Conservation (phyloP, 2,329 filamentous ascomycete species). For the Ophiocordyceps polyrhachis-furcata region DNA sequence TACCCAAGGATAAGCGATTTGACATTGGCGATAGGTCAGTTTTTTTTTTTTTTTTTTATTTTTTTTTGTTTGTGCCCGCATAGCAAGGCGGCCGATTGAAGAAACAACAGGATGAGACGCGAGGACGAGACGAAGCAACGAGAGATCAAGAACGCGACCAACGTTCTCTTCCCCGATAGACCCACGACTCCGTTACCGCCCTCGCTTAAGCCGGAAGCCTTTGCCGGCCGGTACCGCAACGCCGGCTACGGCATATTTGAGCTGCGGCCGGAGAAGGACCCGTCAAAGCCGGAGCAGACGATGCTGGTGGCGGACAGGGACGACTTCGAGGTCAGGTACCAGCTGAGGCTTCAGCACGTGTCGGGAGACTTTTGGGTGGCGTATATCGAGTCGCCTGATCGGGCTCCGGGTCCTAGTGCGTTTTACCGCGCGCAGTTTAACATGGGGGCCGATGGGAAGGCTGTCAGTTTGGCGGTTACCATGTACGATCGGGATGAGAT, state of each 20-base stretch:
- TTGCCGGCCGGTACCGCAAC: conserved; percentile 23
- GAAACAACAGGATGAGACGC: neutral
- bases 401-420: neutral
- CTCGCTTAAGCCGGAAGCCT: conserved; percentile 14
- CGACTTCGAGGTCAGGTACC: conserved; percentile 7
- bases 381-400: neutral
- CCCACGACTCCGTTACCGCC: conserved; percentile 16
- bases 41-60: no score
- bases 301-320: conserved; percentile 8
- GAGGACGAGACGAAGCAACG: conserved; percentile 4
- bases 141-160: conserved; percentile 10
- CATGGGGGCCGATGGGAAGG: neutral
- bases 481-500: conserved; percentile 1
- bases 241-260: conserved; percentile 17
- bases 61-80: no score
- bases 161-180: conserved; percentile 18
- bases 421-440: conserved; percentile 4
- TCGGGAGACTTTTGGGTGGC: conserved; percentile 11
- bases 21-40: conserved; percentile 4
- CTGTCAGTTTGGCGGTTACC: neutral
- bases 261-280: conserved; percentile 5
- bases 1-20: conserved; percentile 7
- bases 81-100: no score
- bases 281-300: conserved; percentile 1
- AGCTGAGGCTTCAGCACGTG: conserved; percentile 9